Base-by-base conservation (phyloP, 1,139 yeast species). In the Lodderomyces parapsilosis region DNA sequence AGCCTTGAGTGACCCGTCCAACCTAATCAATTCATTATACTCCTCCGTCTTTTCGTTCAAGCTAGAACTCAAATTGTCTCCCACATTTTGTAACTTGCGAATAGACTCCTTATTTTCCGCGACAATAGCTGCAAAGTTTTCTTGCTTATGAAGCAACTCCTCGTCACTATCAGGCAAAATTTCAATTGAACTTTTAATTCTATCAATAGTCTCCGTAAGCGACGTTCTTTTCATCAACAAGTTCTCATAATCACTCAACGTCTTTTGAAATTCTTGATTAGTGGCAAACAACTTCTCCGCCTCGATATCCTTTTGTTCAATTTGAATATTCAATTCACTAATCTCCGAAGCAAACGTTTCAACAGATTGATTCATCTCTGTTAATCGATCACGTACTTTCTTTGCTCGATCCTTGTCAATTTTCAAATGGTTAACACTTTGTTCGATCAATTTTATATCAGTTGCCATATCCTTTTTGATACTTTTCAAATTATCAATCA, bases 221-320 rank as follows among this genome's bases (percentile, higher is more conserved):
- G 80, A 66, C 17, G 56, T 55, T 46, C 69, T 69, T 44, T 76
- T 76, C 49, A 76, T 79, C 28, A 66, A 64, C 36, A 83, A 60
- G 47, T 80, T 81, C 36, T 86, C 89, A 24, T 81, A 62, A 50
- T 79, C 80, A 33, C 86, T 81, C 23, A 89, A 60, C 1, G 83
- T 80, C 47, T 80, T 75, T 58, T 90, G 96, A 55, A 86, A 90
- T 47, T 83, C 85, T 60, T 89, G 96, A 57, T 89, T 87, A 1
- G 89, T 76, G 38, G 80, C 80, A 61, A 90, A 89, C 6, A 91
- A 66, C 10, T 61, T 62, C 40, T 86, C 84, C 2, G 90, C 78
- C 49, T 85, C 79, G 24, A 63, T 62, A 25, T 85, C 83, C 3
- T 82, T 71, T 3, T 60, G 58, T 13, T 75, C 74, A 44, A 91